These are phyloP conservation scores for Aspergillus transmontanensis DNA, from an alignment of 2,329 filamentous ascomycete species.

Conservation along the genomic window DNA sequence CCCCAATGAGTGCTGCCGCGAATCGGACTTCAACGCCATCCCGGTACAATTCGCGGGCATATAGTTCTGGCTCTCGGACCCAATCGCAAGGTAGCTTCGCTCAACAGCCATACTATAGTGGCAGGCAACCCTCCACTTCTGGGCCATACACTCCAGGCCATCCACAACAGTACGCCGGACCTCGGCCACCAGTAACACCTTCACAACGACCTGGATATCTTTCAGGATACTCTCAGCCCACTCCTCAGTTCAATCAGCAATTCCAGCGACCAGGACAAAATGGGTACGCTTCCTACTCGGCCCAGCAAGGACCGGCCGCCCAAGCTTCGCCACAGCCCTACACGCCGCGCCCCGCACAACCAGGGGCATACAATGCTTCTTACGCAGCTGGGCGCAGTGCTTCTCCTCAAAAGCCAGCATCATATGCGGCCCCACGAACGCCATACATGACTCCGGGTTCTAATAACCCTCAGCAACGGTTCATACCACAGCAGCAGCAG, in stretches of 20 bases:
- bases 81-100: constrained; percentile 32
- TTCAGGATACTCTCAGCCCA: constrained; percentile 37
- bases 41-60: constrained; percentile 39
- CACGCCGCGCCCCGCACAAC: constrained; percentile 38
- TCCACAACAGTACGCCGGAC: constrained; percentile 30
- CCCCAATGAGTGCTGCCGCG: constrained; percentile 33
- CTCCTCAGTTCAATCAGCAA: constrained; percentile 39
- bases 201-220: constrained; percentile 40
- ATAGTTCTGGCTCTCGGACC: constrained; percentile 31
- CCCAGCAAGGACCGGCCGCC: constrained; percentile 31
- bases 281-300: constrained; percentile 35
- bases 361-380: constrained; percentile 32
- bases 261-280: constrained; percentile 45
- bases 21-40: constrained; percentile 40
- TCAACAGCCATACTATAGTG: constrained; percentile 33
- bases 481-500: constrained; percentile 25
- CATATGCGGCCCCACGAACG: constrained; percentile 36
- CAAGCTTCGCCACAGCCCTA: constrained; percentile 41
- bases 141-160: constrained; percentile 37
- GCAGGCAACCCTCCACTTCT: constrained; percentile 34
- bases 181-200: constrained; percentile 38
- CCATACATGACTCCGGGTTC: constrained; percentile 38
- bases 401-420: constrained; percentile 37
- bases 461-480: constrained; percentile 33
- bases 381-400: constrained; percentile 30